phyloP scores from a whole-genome alignment of 768 basidiomycete genomes.

The Boletus eberwhitei region DNA sequence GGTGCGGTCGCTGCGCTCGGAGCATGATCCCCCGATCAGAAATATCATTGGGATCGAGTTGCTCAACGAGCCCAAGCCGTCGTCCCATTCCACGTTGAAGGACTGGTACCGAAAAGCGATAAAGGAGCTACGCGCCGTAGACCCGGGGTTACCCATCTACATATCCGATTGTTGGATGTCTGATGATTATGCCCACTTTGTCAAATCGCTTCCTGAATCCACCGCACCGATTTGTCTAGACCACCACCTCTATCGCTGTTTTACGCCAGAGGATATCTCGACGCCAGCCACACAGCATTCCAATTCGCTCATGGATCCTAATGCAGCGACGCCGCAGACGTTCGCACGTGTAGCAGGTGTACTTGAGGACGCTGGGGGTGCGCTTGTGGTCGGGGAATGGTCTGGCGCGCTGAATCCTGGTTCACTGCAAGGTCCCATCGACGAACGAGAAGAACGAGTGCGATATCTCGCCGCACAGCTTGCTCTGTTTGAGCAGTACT shows the following conservation, averaged over 20 bases:
- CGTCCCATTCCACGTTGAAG: slow-evolving; percentile 48
- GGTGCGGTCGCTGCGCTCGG: slow-evolving; percentile 48
- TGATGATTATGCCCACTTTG: slow-evolving; percentile 57
- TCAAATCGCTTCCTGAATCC: slow-evolving; percentile 33
- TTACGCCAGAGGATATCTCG: slow-evolving; percentile 55
- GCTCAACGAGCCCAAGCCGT: slow-evolving; percentile 57
- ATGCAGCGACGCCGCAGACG: slow-evolving; percentile 37
- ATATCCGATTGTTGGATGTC: slow-evolving; percentile 75
- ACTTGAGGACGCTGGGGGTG: slow-evolving; percentile 42
- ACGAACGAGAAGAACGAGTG: slow-evolving; percentile 41
- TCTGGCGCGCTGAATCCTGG: slow-evolving; percentile 70
- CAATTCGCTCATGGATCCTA: slow-evolving; percentile 40
- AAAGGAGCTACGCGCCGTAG: slow-evolving; percentile 46
- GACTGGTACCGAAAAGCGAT: slow-evolving; percentile 64
- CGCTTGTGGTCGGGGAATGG: slow-evolving; percentile 74
- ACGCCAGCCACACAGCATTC: slow-evolving; percentile 57
- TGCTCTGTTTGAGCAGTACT: slow-evolving; percentile 55
- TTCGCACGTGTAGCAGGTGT: slow-evolving; percentile 38
- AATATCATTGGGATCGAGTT: slow-evolving; percentile 58
- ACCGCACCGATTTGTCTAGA: slow-evolving; percentile 59
- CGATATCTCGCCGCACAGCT: slow-evolving; percentile 63
- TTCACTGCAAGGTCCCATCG: slow-evolving; percentile 47
- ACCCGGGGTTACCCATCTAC: slow-evolving; percentile 62
- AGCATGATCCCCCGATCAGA: slow-evolving; percentile 33
- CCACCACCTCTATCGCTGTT: slow-evolving; percentile 83